A percentile compares a stretch with the other conserved stretches of the same genome.
phyloP scores from a whole-genome alignment of 2,329 filamentous ascomycete genomes.

The Rhynchosporium secalis region DNA sequence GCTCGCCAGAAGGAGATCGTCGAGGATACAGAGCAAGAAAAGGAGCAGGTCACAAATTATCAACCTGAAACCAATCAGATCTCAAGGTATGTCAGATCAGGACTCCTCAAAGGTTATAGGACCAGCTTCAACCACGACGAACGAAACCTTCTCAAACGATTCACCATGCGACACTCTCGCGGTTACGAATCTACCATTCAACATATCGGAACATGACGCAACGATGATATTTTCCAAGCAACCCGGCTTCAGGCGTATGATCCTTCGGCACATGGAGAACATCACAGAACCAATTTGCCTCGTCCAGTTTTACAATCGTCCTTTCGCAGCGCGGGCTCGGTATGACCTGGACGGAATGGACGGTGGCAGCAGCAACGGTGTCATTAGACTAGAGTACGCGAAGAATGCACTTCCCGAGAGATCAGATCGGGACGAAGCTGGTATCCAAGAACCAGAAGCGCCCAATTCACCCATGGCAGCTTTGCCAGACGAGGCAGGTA shows the following conservation, averaged over 20 bases:
- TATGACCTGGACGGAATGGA: slow-evolving; percentile 86
- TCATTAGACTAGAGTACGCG: slow-evolving; percentile 92
- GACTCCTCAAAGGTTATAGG: background rate
- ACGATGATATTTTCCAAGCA: slow-evolving; percentile 92
- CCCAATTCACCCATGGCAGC: background rate
- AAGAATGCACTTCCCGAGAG: slow-evolving; percentile 96
- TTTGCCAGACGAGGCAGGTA: too few relatives aligned
- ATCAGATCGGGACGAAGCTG: slow-evolving; percentile 48
- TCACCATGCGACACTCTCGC: slow-evolving; percentile 97
- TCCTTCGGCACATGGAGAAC: slow-evolving; percentile 91
- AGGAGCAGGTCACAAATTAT: too few relatives aligned
- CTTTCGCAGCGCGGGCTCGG: slow-evolving; percentile 86
- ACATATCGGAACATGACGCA: slow-evolving; percentile 92
- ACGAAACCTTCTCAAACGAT: slow-evolving; percentile 43
- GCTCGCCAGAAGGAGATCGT: too few relatives aligned
- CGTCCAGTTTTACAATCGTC: slow-evolving; percentile 93
- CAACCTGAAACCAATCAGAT: too few relatives aligned
- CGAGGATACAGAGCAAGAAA: too few relatives aligned
- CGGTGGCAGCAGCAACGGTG: slow-evolving; percentile 90
- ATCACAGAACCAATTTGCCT: slow-evolving; percentile 98
- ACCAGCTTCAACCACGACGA: background rate
- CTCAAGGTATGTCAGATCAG: too few relatives aligned
- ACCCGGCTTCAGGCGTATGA: slow-evolving; percentile 91
- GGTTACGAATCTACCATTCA: slow-evolving; percentile 93
- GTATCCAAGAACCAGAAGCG: slow-evolving; percentile 46